phyloP scores from a whole-genome alignment of 495 filamentous ascomycete species.

The Aspergillus homomorphus region DNA sequence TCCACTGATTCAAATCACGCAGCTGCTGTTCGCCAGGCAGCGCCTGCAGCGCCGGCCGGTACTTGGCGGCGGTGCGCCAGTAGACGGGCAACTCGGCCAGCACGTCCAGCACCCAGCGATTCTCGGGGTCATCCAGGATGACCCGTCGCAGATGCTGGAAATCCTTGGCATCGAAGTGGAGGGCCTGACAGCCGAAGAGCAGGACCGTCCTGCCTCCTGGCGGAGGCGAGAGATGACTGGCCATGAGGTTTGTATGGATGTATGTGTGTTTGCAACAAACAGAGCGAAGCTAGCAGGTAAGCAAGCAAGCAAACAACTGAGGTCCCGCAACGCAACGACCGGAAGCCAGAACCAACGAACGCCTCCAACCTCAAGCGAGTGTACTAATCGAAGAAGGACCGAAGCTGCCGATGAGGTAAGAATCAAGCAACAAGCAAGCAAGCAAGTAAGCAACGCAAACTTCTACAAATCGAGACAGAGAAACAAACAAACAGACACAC shows the following conservation, averaged over 20 bases:
- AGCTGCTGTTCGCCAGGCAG: conserved; percentile 22
- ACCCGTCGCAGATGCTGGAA: conserved; percentile 26
- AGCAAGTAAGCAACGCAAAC: too few relatives aligned
- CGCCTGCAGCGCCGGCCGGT: conserved; percentile 25
- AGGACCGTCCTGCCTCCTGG: conserved; percentile 17
- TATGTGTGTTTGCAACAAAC: background rate
- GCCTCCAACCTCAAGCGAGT: too few relatives aligned
- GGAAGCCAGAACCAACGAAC: background rate
- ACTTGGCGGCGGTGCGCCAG: conserved; percentile 23
- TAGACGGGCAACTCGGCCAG: conserved; percentile 25
- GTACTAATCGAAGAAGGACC: too few relatives aligned
- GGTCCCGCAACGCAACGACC: background rate
- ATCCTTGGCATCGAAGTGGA: conserved; percentile 30
- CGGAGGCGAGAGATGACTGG: conserved; percentile 1
- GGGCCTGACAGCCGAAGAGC: conserved; percentile 32
- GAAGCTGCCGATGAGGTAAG: background rate
- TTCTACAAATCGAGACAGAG: background rate
- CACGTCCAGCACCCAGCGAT: conserved; percentile 32
- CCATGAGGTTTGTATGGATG: background rate
- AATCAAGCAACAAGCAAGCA: background rate
- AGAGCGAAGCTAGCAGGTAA: background rate
- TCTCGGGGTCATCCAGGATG: conserved; percentile 25
- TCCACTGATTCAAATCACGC: conserved; percentile 24
- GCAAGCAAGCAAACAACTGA: background rate
- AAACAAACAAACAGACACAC: background rate